phyloP scores from a whole-genome alignment of 176 grass and related monocot genomes.

The Rhynchospora pubera region DNA sequence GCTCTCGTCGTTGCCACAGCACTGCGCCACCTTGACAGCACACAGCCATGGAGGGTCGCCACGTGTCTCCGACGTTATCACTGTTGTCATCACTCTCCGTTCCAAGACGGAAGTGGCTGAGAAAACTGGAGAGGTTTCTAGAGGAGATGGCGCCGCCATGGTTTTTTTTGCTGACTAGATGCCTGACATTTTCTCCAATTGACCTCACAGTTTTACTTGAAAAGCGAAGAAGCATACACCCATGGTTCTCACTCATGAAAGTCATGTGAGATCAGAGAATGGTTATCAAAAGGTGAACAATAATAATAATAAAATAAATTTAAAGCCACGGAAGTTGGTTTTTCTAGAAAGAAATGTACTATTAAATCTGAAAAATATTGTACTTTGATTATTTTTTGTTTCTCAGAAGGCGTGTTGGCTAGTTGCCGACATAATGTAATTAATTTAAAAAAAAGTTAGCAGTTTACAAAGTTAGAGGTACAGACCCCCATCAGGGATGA shows the following conservation, averaged over 20 bases:
- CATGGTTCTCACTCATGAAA: background rate
- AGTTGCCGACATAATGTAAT: too few relatives aligned
- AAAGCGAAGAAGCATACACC: background rate
- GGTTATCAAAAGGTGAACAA: background rate
- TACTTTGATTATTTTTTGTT: too few relatives aligned
- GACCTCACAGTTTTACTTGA: background rate
- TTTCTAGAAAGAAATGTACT: too few relatives aligned
- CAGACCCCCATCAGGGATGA: too few relatives aligned
- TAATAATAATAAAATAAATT: background rate
- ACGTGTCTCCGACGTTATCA: slow-evolving; percentile 71
- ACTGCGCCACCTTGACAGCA: slow-evolving; percentile 34
- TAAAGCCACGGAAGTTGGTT: background rate
- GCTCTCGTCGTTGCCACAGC: slow-evolving; percentile 13
- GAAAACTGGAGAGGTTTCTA: too few relatives aligned
- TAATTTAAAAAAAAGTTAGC: too few relatives aligned
- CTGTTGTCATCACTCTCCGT: slow-evolving; percentile 53
- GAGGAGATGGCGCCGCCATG: background rate
- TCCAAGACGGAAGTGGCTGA: slow-evolving; percentile 33
- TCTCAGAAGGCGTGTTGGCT: too few relatives aligned
- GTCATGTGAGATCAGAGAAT: background rate
- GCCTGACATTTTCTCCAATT: background rate
- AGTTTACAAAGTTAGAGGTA: too few relatives aligned
- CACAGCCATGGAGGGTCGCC: slow-evolving; percentile 56
- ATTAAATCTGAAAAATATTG: too few relatives aligned
- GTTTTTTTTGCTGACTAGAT: background rate